Conservation (phyloP, 768 basidiomycete genomes). For the Termitomyces sp. region DNA sequence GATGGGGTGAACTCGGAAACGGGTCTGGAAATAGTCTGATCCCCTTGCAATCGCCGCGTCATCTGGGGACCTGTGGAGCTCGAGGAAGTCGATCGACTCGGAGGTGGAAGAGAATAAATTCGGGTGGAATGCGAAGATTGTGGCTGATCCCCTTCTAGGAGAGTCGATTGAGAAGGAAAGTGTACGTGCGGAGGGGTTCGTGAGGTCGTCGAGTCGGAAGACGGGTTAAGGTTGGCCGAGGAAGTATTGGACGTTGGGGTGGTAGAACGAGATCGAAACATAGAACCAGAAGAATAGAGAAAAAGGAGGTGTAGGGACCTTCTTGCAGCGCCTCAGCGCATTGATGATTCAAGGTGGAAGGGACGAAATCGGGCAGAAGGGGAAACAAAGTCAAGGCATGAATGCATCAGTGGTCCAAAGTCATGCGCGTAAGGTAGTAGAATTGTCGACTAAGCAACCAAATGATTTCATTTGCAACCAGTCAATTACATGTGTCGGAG, state of each 20-base stretch:
- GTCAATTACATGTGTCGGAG: not conserved
- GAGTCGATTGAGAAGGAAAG: slow-evolving; percentile 21
- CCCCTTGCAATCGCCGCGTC: slow-evolving; percentile 41
- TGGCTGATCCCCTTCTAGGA: slow-evolving; percentile 22
- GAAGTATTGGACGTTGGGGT: slow-evolving; percentile 40
- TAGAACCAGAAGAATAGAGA: slow-evolving; percentile 32
- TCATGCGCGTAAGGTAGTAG: slow-evolving; percentile 15
- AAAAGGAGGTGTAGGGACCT: slow-evolving; percentile 29
- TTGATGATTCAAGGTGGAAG: slow-evolving; percentile 29
- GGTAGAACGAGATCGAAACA: slow-evolving; percentile 47
- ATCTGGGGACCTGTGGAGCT: slow-evolving; percentile 32
- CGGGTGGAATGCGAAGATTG: slow-evolving; percentile 19
- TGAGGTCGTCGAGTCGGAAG: slow-evolving; percentile 36
- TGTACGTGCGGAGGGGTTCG: slow-evolving; percentile 35
- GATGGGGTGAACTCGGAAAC: slow-evolving; percentile 32
- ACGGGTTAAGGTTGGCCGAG: slow-evolving; percentile 32
- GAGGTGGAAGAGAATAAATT: slow-evolving; percentile 24
- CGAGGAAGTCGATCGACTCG: slow-evolving; percentile 9
- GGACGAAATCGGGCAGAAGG: slow-evolving; percentile 17
- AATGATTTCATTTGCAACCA: slow-evolving; percentile 17
- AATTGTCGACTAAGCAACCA: slow-evolving; percentile 16
- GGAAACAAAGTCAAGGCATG: slow-evolving; percentile 17
- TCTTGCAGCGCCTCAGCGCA: slow-evolving; percentile 42
- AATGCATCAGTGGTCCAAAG: slow-evolving; percentile 14
- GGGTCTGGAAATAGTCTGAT: slow-evolving; percentile 18